Percentiles rank a stretch among this genome's conserved stretches.
These are phyloP conservation scores for Taphrina wiesneri DNA, from an alignment of 1,139 yeast genomes.

Conservation along the genomic window DNA sequence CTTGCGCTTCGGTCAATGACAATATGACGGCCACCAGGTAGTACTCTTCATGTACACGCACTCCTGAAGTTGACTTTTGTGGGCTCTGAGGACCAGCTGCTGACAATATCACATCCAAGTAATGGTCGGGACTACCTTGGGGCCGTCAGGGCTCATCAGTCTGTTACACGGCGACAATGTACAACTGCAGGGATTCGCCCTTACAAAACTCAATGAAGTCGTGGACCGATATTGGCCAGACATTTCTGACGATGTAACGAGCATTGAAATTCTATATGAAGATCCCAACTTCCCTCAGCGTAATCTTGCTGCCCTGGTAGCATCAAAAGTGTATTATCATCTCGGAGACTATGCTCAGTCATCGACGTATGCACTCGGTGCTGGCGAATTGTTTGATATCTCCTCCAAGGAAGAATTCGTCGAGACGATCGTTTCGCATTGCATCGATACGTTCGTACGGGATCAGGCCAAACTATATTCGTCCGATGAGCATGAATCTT, in stretches of 20 bases:
- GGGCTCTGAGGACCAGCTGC: background rate
- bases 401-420: slow-evolving; percentile 77
- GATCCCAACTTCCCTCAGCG: slow-evolving; percentile 75
- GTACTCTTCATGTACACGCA: background rate
- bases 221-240: slow-evolving; percentile 98
- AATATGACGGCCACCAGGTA: background rate
- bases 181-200: slow-evolving; percentile 77
- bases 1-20: background rate
- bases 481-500: slow-evolving; percentile 51
- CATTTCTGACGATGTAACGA: slow-evolving; percentile 84
- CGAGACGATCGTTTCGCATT: slow-evolving; percentile 74
- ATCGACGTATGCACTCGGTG: slow-evolving; percentile 81
- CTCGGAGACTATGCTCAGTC: slow-evolving; percentile 92
- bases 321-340: slow-evolving; percentile 92
- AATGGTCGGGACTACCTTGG: slow-evolving; percentile 11
- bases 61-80: no score
- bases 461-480: slow-evolving; percentile 71
- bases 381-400: slow-evolving; percentile 77
- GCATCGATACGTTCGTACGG: slow-evolving; percentile 72
- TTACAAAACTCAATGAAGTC: slow-evolving; percentile 72
- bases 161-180: slow-evolving; percentile 79
- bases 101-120: background rate
- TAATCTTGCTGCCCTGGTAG: slow-evolving; percentile 83
- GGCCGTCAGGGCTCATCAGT: slow-evolving; percentile 59
- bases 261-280: slow-evolving; percentile 86